These are phyloP conservation scores for Saccharomyces pastorianus DNA, from an alignment of 1,139 yeast species.

Conservation along the genomic window DNA sequence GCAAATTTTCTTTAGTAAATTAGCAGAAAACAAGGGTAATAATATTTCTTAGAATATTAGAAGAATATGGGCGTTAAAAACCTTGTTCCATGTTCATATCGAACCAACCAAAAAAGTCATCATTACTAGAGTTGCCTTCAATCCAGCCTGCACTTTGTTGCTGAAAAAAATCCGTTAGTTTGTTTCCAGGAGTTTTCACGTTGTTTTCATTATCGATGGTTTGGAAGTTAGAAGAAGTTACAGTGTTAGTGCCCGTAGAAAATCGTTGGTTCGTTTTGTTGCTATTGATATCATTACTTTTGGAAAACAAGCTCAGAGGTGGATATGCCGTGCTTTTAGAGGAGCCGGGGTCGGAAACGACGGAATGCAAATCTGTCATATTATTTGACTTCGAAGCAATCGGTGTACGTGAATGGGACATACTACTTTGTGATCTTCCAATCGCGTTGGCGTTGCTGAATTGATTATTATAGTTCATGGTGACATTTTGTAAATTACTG, in stretches of 20 bases:
- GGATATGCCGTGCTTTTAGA: background rate
- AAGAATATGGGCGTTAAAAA: conserved; percentile 29
- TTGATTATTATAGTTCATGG: background rate
- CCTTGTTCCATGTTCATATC: conserved; percentile 61
- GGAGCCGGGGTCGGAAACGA: background rate
- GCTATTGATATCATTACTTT: background rate
- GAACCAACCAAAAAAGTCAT: conserved; percentile 94
- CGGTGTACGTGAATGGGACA: background rate
- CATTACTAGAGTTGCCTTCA: conserved; percentile 48
- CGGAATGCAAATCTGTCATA: background rate
- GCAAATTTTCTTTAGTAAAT: background rate
- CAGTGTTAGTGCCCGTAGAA: background rate
- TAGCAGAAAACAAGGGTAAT: background rate
- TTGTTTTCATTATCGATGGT: background rate
- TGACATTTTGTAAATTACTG: background rate
- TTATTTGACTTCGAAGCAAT: background rate
- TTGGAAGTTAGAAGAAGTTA: background rate
- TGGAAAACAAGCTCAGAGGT: background rate
- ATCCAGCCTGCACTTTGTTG: conserved; percentile 85
- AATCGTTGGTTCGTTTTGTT: background rate
- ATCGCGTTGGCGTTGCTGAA: background rate
- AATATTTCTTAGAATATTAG: too few species aligned
- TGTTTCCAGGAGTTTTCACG: conserved; percentile 8
- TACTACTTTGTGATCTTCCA: background rate
- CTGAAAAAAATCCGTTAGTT: conserved; percentile 44